Conservation (phyloP, 164 flowering plant genomes). For the Kingdonia uniflora region DNA sequence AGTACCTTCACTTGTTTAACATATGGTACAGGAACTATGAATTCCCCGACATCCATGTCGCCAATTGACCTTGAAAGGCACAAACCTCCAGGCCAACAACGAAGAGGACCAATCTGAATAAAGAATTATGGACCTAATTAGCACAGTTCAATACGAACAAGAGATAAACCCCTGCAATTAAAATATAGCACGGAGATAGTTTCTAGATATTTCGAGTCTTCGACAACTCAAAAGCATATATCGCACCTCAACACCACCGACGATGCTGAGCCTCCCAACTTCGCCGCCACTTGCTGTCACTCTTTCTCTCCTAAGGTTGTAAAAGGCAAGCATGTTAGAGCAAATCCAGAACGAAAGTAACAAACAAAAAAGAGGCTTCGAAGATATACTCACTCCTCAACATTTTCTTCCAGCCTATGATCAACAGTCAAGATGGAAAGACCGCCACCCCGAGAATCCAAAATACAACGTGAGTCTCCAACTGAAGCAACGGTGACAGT, state of each 20-base stretch:
- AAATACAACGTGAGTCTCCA: slow-evolving; percentile 86
- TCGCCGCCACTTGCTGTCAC: slow-evolving; percentile 93
- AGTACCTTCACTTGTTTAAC: slow-evolving; percentile 93
- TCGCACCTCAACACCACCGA: slow-evolving; percentile 68
- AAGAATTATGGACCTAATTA: no score
- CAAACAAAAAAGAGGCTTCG: slow-evolving; percentile 2
- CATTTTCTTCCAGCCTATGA: slow-evolving; percentile 88
- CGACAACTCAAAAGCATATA: no score
- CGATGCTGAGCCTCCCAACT: slow-evolving; percentile 79
- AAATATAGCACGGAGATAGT: no score
- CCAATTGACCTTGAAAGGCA: slow-evolving; percentile 93
- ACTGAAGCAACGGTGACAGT: slow-evolving; percentile 93
- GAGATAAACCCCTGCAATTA: no score
- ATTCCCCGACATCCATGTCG: slow-evolving; percentile 90
- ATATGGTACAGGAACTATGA: slow-evolving; percentile 76
- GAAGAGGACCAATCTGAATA: slow-evolving; percentile 72
- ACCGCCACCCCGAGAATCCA: slow-evolving; percentile 69
- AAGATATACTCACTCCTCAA: slow-evolving; percentile 56
- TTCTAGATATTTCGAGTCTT: no score
- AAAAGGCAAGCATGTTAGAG: slow-evolving; percentile 11
- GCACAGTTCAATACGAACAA: no score
- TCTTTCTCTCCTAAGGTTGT: slow-evolving; percentile 63
- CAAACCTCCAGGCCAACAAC: slow-evolving; percentile 96
- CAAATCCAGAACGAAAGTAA: background rate
- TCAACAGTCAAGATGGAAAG: slow-evolving; percentile 70